Conservation (phyloP, 768 basidiomycete genomes). For the Pleurotus platypus region DNA sequence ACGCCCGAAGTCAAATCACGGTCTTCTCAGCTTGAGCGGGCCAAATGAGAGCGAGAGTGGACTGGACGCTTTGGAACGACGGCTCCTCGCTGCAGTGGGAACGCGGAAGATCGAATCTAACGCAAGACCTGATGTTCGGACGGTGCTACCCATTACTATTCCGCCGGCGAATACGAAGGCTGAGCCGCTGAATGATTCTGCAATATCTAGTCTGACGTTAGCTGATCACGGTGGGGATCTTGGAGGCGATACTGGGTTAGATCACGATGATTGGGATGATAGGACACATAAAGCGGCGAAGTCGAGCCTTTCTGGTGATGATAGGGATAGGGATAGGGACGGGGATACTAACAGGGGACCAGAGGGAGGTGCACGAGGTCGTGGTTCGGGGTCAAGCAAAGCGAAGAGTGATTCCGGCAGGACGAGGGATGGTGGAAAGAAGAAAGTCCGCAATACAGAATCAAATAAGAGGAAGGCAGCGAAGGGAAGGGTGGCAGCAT, state of each 20-base stretch:
- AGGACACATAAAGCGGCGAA: slow-evolving; percentile 33
- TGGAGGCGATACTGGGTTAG: slow-evolving; percentile 16
- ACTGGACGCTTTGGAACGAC: slow-evolving; percentile 68
- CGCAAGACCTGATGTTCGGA: slow-evolving; percentile 29
- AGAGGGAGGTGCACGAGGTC: slow-evolving; percentile 11
- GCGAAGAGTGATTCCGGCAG: slow-evolving; percentile 23
- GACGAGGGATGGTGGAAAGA: slow-evolving; percentile 24
- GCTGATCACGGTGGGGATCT: slow-evolving; percentile 25
- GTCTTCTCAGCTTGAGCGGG: slow-evolving; percentile 15
- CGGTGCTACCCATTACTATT: slow-evolving; percentile 32
- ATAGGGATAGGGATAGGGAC: slow-evolving; percentile 11
- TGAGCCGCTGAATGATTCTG: slow-evolving; percentile 45
- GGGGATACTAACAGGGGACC: slow-evolving; percentile 11
- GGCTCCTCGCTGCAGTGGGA: slow-evolving; percentile 69
- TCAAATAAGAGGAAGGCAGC: slow-evolving; percentile 30
- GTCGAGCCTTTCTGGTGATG: slow-evolving; percentile 24
- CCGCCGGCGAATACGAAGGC: slow-evolving; percentile 23
- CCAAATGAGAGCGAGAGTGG: slow-evolving; percentile 49
- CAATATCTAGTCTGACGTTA: slow-evolving; percentile 53
- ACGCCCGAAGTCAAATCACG: slow-evolving; percentile 13
- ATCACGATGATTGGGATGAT: slow-evolving; percentile 35
- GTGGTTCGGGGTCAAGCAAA: slow-evolving; percentile 9
- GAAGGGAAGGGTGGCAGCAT: slow-evolving; percentile 74
- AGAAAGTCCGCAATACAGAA: slow-evolving; percentile 16
- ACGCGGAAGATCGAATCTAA: slow-evolving; percentile 47